Base-by-base conservation (phyloP, 2,329 filamentous ascomycete species). In the Aspergillus intermedius region DNA sequence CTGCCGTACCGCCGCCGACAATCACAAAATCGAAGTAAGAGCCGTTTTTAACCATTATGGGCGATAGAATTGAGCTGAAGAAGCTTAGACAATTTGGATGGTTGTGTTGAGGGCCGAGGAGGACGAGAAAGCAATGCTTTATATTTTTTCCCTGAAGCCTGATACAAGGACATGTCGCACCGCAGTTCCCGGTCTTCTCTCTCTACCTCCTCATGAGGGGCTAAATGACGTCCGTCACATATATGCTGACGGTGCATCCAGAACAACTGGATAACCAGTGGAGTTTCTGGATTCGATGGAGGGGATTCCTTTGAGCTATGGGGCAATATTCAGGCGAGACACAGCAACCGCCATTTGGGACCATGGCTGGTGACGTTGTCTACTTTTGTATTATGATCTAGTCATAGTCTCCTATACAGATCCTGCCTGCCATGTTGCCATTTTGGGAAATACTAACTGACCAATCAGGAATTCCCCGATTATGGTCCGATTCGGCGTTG, bases 1-100 rank as follows among this genome's bases (percentile, higher is more conserved):
- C 76, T 21, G 75, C 74, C 4, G 75, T 78, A 28, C 75, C 74
- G 34, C 60, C 60, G n/a, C 60, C 60, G n/a, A 61, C 58, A 34
- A 62, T 48, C 21, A 62, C 55, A 37, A 62, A 62, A 45, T 62
- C 60, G 49, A 61, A 62, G n/a, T 44, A 32, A n/a, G 49, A 42
- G 41, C 42, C 41, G 37, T 50, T 37, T 5, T 52, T 17, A 9
- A 46, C 43, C 46, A 43, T 19, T 30, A 43, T 47, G 35, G 48
- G 4, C 19, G 42, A 32, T 10, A 43, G 9, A 8, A 12, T 15
- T 23, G 28, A 15, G 34, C 34, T 34, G 46, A 21, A 44, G 19
- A 30, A 35, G 42, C 7, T 47, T 39, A 13, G 15, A 35, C 44
- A 47, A 50, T 45, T 10, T 30, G 25, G 6, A 17, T 17, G 15